These are phyloP conservation scores for Colletotrichum magnum DNA, from an alignment of 2,329 filamentous ascomycete species.

Conservation along the genomic window DNA sequence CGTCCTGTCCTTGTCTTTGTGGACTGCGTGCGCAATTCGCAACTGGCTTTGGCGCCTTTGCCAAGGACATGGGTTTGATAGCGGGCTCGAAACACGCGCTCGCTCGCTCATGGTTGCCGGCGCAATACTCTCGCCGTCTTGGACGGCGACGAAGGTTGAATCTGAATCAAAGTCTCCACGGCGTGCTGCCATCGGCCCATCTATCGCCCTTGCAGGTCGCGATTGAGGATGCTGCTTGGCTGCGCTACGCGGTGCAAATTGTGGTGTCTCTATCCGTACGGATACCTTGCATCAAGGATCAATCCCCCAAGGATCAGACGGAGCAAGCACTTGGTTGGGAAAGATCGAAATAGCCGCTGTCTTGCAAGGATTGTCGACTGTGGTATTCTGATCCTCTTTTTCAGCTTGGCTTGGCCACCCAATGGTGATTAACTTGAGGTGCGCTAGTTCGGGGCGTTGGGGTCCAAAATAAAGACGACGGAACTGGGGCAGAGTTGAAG, in stretches of 20 bases:
- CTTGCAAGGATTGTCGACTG: slow-evolving; percentile 3
- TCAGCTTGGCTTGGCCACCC: slow-evolving; percentile 28
- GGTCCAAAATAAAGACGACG: slow-evolving; percentile 1
- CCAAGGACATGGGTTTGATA: slow-evolving; percentile 5
- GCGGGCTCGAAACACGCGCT: slow-evolving; percentile 3
- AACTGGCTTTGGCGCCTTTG: neutral
- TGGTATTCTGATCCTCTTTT: neutral
- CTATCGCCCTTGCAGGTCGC: slow-evolving; percentile 17
- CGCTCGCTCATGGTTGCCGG: slow-evolving; percentile 10
- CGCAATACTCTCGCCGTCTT: neutral
- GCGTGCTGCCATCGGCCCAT: neutral
- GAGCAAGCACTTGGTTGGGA: slow-evolving; percentile 8
- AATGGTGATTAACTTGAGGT: neutral
- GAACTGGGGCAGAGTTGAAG: slow-evolving; percentile 2
- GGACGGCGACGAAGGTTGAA: too few species aligned
- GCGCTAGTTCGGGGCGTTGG: slow-evolving; percentile 10
- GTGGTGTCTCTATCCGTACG: neutral
- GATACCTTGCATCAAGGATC: neutral
- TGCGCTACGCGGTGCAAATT: slow-evolving; percentile 4
- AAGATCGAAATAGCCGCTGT: slow-evolving; percentile 16
- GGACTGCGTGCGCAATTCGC: neutral
- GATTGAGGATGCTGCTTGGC: slow-evolving; percentile 8
- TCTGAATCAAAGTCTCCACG: slow-evolving; percentile 7
- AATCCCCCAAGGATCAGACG: slow-evolving; percentile 7
- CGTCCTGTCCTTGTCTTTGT: neutral